Evolutionary conservation across 192 early-diverging fungal species (phyloP), one percentile per base, ranked within the genome.

Genomic region (Kappamyces sp.): DNA sequence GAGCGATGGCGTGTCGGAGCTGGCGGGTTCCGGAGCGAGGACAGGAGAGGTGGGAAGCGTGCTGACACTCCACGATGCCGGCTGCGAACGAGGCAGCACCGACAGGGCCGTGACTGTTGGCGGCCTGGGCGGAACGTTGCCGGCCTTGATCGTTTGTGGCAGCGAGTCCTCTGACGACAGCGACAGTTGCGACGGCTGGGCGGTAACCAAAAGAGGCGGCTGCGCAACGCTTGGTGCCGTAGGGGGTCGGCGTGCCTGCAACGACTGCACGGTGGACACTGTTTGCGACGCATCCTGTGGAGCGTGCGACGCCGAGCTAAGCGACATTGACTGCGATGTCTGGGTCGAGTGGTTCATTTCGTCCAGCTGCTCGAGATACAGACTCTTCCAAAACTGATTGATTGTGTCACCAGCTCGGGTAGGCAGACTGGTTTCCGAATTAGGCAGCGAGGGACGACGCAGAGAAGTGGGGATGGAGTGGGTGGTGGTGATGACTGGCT

Each of bases 361-460:
- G 29, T 54, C 15, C 31, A 43, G 53, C 1, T 54, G 53, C 8
- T 54, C 36, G 5, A 54, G 34, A 54, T 43, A 54, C 36, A 32
- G 30, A 43, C 15, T 31, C 31, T 43, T 3, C 53, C 53, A 54
- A n/a, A 37, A 54, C 36, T 54, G 41, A 15, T 54, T 54, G 36
- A 54, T 54, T 2, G 53, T 54, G 45, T 54, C 53, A 2, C 53
- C 53, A 1, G 53, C 53, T 54, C 45, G 11, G 11, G 9, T n/a
- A 11, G 43, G 11, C n/a, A 45, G 43, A 11, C n/a, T 45, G 9
- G 43, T 11, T 11, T n/a, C n/a, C n/a, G 43, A 9, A 45, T 45
- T n/a, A n/a, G n/a, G n/a, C n/a, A n/a, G n/a, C n/a, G n/a, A n/a
- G n/a, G n/a, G n/a, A n/a, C n/a, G n/a, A n/a, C n/a, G n/a, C n/a